Base-by-base conservation (phyloP, 306 rosid genomes). In the Senna tora region DNA sequence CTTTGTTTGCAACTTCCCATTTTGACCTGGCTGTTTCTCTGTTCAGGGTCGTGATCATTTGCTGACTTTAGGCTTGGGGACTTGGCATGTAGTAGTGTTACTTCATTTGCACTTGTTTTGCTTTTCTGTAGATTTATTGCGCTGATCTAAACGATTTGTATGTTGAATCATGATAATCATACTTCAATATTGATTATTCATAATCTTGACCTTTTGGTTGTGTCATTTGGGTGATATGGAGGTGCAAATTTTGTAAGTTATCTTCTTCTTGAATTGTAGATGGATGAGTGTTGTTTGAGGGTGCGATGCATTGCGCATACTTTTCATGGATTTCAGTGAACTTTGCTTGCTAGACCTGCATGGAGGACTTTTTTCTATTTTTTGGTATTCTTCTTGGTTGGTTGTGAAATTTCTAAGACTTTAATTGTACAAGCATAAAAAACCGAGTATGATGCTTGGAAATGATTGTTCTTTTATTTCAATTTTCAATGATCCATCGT, bases 281-380 rank as follows among this genome's bases (percentile, higher is more conserved):
- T 93, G 96, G 96, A 82, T 93, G 96, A 91, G 78, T 87, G 77
- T 84, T 81, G 77, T 85, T 77, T 74, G 78, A 84, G 78, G 94
- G 70, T 83, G 93, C 73, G 38, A 81, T 83, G 79, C 88, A 73
- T 79, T 71, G 91, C 51, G 77, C 85, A 61, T 81, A 77, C 82
- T 62, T 75, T 85, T 74, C 75, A 28, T 82, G 88, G 88, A 80
- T 87, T 85, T 77, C 83, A 76, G 16, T 77, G 82, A 80, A 84
- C 84, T 77, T 79, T 67, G 81, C 77, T 79, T 67, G 81, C 77
- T 73, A 87, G 85, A 50, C 76, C 83, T 74, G 74, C 80, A 63
- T 73, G 82, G 75, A 70, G 74, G 76, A 65, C 39, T 36, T 36
- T 36, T 36, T 36, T 36, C 5, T 36, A 0, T 25, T 77, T 64